Base-by-base conservation (phyloP, 208 protist genomes). In the Trypanosoma lewisi region DNA sequence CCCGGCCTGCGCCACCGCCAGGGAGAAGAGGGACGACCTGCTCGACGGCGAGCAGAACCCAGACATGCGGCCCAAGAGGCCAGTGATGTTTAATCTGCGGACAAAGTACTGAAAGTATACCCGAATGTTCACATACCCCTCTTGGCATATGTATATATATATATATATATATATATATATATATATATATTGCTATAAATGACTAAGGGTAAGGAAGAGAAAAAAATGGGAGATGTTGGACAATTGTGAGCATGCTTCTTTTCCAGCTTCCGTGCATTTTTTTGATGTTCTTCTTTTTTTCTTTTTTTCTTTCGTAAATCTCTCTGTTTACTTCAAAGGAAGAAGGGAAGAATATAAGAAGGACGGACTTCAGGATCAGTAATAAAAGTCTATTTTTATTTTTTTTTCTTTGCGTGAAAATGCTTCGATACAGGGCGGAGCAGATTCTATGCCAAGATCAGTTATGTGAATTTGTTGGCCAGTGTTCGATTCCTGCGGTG, bases 41-140 rank as follows among this genome's bases (percentile, higher is more conserved):
- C 72, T 93, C 23, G 78, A 78, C 4, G 89, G 89, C 2, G 89
- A 95, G 60, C 42, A 41, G 21, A 77, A 91, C 62, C 49, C 67
- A 2, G 60, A 80, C 14, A 57, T 95, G 51, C 82, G 86, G 9
- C 75, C 80, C 11, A 95, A 93, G 73, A 80, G 89, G 2, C 61
- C 89, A 7, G 77, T 83, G 0, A 75, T 92, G 80, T 69, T 95
- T 21, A 89, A 81, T 58, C n/a, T 93, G 33, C 82, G 86, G 19
- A 95, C 89, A 27, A 89, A 90, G 62, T 93, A 95, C 67, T 94
- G 63, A 80, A 19, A 3, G 48, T 23, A 28, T 28, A 33, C 16
- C 3, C 19, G 16, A 27, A 16, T 31, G 21, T 12, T 1, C 4
- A 16, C 48, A 16, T 23, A 30, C 48, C 4, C 1, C 19, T 52